phyloP scores from a whole-genome alignment of 78 protist species.

The Planoprotostelium fungivorum region DNA sequence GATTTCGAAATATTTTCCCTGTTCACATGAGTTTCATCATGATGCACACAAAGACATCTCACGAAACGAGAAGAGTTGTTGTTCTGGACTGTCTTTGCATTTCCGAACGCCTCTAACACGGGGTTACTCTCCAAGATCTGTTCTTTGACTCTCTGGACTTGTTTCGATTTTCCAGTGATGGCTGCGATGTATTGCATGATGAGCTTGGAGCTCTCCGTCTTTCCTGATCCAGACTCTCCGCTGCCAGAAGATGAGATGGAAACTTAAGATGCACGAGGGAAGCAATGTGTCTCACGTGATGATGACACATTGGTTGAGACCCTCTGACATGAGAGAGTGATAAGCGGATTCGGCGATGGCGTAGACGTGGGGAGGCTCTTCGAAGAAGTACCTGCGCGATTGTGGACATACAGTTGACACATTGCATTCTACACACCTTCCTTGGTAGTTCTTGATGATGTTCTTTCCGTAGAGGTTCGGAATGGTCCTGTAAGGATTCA shows the following conservation, averaged over 20 bases:
- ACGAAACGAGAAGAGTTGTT: constrained; percentile 94
- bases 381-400: constrained; percentile 39
- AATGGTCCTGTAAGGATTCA: constrained; percentile 82
- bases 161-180: constrained; percentile 48
- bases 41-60: constrained; percentile 49
- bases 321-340: constrained; percentile 31
- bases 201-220: constrained; percentile 50
- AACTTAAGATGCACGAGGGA: neutral
- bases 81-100: constrained; percentile 95
- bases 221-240: constrained; percentile 81
- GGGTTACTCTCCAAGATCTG: constrained; percentile 79
- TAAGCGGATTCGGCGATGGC: constrained; percentile 52
- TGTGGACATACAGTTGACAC: neutral
- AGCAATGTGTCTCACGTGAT: constrained; percentile 3
- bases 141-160: constrained; percentile 88
- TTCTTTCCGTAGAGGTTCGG: constrained; percentile 36
- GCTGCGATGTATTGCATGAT: constrained; percentile 67
- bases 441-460: constrained; percentile 41
- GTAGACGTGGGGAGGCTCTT: constrained; percentile 83
- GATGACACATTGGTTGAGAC: constrained; percentile 64
- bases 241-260: neutral
- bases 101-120: constrained; percentile 91
- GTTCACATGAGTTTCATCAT: neutral
- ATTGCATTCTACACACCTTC: neutral
- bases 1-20: constrained; percentile 70